Percentiles rank a stretch among this genome's conserved stretches.
phyloP scores from a whole-genome alignment of 2,329 filamentous ascomycete species.

The Talaromyces marneffei region DNA sequence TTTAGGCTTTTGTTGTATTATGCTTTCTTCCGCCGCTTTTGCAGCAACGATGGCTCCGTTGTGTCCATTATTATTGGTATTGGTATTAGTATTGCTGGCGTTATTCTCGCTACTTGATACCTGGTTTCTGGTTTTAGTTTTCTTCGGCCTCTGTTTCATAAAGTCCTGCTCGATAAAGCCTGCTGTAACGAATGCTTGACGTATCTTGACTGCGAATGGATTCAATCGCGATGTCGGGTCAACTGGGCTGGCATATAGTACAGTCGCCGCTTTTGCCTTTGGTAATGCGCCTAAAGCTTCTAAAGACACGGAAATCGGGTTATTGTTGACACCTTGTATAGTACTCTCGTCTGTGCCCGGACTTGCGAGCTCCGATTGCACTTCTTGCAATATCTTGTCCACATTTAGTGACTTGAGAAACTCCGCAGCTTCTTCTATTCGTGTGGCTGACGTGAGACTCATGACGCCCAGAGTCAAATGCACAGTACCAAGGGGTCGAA shows the following conservation, averaged over 20 bases:
- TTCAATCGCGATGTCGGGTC: conserved; percentile 37
- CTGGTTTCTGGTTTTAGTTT: neutral
- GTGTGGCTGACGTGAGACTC: conserved; percentile 55
- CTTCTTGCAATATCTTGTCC: conserved; percentile 29
- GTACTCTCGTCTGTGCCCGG: neutral
- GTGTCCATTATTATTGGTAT: neutral
- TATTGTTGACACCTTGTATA: conserved; percentile 25
- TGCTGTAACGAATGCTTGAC: conserved; percentile 39
- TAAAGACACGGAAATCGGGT: conserved; percentile 40
- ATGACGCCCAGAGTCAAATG: conserved; percentile 87
- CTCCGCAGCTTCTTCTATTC: conserved; percentile 42
- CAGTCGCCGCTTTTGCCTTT: conserved; percentile 29
- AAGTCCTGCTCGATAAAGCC: conserved; percentile 35
- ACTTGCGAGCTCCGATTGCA: conserved; percentile 16
- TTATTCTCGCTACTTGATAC: neutral
- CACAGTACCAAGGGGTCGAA: conserved; percentile 71
- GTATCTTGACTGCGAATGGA: conserved; percentile 37
- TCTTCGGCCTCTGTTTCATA: conserved; percentile 14
- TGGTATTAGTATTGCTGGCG: neutral
- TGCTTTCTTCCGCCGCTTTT: conserved; percentile 4
- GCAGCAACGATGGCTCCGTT: neutral
- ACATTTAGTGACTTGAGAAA: conserved; percentile 46
- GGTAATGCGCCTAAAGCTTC: conserved; percentile 37
- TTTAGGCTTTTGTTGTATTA: conserved; percentile 19
- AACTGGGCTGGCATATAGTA: conserved; percentile 36